Evolutionary conservation across 2,329 filamentous ascomycete species (phyloP).

Genomic region (Epichloe hybrida): DNA sequence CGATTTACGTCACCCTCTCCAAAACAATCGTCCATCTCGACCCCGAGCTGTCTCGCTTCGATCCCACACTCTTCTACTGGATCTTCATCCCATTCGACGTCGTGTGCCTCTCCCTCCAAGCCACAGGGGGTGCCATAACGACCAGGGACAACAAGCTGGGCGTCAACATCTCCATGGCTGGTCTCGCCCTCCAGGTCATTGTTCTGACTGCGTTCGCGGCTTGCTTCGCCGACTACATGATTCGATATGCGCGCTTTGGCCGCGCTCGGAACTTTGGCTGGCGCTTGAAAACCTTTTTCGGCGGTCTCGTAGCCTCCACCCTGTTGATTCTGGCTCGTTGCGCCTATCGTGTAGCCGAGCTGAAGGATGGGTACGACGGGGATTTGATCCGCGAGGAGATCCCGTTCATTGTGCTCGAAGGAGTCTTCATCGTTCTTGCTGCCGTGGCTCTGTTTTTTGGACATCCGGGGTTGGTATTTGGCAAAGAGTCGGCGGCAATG

Average conservation of each 20-base stretch:
- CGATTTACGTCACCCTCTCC: conserved; percentile 51
- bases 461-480: conserved; percentile 28
- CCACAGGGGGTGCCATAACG: conserved; percentile 43
- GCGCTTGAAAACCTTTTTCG: conserved; percentile 32
- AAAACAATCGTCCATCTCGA: conserved; percentile 27
- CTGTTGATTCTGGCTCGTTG: conserved; percentile 48
- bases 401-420: conserved; percentile 41
- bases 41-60: conserved; percentile 28
- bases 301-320: conserved; percentile 39
- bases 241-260: conserved; percentile 24
- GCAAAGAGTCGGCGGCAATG: conserved; percentile 8
- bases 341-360: conserved; percentile 51
- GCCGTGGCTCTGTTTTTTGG: conserved; percentile 24
- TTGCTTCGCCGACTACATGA: conserved; percentile 36
- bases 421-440: conserved; percentile 25
- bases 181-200: conserved; percentile 45
- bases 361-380: conserved; percentile 48
- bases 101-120: conserved; percentile 43
- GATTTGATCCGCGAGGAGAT: conserved; percentile 37
- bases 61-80: conserved; percentile 29
- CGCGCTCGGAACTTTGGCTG: conserved; percentile 12
- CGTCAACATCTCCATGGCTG: conserved; percentile 30
- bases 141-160: conserved; percentile 26
- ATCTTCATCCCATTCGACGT: conserved; percentile 42
- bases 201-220: conserved; percentile 38